These are phyloP conservation scores for Tolypocladium pustulatum DNA, from an alignment of 2,329 filamentous ascomycete genomes.

Conservation along the genomic window DNA sequence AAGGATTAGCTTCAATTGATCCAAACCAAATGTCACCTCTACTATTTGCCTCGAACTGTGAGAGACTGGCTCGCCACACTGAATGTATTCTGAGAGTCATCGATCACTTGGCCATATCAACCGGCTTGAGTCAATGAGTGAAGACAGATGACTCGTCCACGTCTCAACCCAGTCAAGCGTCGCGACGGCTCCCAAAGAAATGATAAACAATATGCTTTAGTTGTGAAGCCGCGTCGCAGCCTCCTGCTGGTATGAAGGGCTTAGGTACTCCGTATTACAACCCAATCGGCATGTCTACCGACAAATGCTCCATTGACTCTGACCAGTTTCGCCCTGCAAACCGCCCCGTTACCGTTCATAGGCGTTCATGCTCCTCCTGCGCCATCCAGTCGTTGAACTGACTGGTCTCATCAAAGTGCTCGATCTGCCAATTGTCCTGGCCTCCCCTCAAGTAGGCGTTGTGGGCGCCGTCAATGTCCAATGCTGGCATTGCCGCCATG, in stretches of 20 bases:
- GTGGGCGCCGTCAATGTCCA: constrained; percentile 8
- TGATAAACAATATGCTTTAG: neutral
- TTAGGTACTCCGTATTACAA: neutral
- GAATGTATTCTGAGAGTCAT: neutral
- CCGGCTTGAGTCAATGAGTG: neutral
- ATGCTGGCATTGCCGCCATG: constrained; percentile 4
- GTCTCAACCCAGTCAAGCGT: neutral
- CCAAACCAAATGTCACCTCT: too few species aligned
- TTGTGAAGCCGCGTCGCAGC: neutral
- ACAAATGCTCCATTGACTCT: neutral
- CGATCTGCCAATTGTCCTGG: constrained; percentile 23
- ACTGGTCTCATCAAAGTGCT: constrained; percentile 18
- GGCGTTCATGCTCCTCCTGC: constrained; percentile 1
- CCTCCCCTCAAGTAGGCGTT: constrained; percentile 20
- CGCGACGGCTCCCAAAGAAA: neutral
- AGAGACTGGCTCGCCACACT: neutral
- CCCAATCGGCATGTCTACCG: neutral
- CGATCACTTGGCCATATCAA: neutral
- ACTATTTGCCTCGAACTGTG: neutral
- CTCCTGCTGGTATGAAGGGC: neutral
- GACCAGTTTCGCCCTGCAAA: neutral
- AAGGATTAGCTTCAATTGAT: too few species aligned
- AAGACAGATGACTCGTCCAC: neutral
- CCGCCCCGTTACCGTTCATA: neutral
- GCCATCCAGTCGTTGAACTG: constrained; percentile 22